Conservation (phyloP, 2,329 filamentous ascomycete species). For the Phyllosticta ampelicida region DNA sequence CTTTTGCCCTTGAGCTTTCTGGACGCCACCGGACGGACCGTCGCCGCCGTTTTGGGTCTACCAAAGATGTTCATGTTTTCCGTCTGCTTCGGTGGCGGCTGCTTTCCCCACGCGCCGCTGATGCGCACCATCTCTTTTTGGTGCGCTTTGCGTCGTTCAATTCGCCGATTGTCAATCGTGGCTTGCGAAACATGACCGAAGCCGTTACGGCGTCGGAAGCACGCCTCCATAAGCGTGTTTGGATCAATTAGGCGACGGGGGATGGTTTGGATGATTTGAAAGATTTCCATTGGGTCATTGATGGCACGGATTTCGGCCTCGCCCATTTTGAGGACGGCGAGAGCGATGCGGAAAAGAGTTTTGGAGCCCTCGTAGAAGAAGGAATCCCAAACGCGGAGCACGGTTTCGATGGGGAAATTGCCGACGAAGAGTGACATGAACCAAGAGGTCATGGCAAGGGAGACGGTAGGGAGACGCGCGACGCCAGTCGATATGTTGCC, state of each 20-base stretch:
- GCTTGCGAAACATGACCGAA: constrained; percentile 75
- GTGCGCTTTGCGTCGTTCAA: constrained; percentile 40
- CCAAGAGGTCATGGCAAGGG: constrained; percentile 88
- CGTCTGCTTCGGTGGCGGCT: not conserved
- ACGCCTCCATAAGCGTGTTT: constrained; percentile 71
- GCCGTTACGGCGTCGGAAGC: constrained; percentile 68
- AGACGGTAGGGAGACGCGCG: constrained; percentile 68
- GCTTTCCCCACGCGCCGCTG: constrained; percentile 6
- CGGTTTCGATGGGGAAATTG: constrained; percentile 82
- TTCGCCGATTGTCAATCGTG: constrained; percentile 64
- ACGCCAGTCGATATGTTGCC: constrained; percentile 24
- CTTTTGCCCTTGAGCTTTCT: constrained; percentile 7
- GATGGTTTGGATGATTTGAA: constrained; percentile 82
- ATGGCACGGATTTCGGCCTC: constrained; percentile 71
- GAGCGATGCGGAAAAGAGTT: constrained; percentile 81
- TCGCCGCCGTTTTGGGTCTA: not conserved
- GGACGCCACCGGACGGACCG: constrained; percentile 4
- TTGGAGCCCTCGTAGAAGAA: constrained; percentile 95
- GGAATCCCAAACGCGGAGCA: constrained; percentile 85
- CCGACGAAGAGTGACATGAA: constrained; percentile 97
- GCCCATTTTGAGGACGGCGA: constrained; percentile 83
- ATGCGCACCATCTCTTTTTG: constrained; percentile 11
- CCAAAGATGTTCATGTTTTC: not conserved
- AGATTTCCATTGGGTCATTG: constrained; percentile 85
- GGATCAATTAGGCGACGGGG: constrained; percentile 73